phyloP scores from a whole-genome alignment of 805 yeast species.

The Wickerhamiella dianesei region DNA sequence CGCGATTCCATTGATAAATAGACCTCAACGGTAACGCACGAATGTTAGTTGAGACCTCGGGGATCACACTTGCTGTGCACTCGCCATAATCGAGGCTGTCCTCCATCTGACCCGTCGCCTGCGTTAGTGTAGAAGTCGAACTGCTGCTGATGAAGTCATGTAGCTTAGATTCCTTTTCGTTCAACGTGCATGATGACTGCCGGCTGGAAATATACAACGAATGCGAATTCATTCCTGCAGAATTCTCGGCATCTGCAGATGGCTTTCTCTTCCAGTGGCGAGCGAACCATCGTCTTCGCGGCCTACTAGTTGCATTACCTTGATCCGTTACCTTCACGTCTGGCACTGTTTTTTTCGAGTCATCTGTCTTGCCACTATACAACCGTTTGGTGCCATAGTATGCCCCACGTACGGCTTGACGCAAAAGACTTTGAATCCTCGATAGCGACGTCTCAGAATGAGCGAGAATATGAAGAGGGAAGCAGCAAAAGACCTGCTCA shows the following conservation, averaged over 20 bases:
- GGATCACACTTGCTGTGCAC: not conserved
- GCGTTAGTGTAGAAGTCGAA: not conserved
- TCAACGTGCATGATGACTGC: not conserved
- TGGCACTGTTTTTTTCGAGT: not conserved
- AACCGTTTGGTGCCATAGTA: not conserved
- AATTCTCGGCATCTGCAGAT: not conserved
- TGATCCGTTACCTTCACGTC: not conserved
- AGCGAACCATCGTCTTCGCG: not conserved
- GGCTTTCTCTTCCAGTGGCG: not conserved
- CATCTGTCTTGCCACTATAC: too few relatives aligned
- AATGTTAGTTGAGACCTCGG: not conserved
- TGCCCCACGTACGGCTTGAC: not conserved
- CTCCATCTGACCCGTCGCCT: not conserved
- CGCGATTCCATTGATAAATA: conserved; percentile 18
- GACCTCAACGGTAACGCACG: conserved; percentile 7
- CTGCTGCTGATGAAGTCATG: not conserved
- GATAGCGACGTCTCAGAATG: conserved; percentile 19
- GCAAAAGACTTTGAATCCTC: not conserved
- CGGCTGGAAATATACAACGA: not conserved
- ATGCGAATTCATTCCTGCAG: not conserved
- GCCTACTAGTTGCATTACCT: too few relatives aligned
- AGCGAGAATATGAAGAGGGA: conserved; percentile 39
- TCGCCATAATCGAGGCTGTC: not conserved
- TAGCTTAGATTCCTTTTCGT: not conserved
- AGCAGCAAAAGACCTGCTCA: conserved; percentile 38